phyloP scores from a whole-genome alignment of 1,139 yeast species.

The Candida smagusa region DNA sequence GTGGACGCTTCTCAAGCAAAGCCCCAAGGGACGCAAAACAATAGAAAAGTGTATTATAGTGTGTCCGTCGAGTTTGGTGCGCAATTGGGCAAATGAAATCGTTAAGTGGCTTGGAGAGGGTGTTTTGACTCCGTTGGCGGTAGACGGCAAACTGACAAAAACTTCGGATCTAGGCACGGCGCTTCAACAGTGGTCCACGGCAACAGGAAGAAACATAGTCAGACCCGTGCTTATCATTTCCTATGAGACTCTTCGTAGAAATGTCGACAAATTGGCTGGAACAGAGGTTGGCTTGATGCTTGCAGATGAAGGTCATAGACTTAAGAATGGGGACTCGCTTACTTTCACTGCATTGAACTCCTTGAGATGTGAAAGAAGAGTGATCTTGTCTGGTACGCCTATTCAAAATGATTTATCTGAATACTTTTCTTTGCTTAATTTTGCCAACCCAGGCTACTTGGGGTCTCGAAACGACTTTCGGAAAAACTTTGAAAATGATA shows the following conservation, averaged over 20 bases:
- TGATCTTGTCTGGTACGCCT: slow-evolving; percentile 94
- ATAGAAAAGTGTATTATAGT: slow-evolving; percentile 91
- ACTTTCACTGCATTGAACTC: slow-evolving; percentile 88
- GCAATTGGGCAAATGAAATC: slow-evolving; percentile 97
- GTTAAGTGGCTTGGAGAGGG: slow-evolving; percentile 96
- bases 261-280: slow-evolving; percentile 71
- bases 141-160: slow-evolving; percentile 83
- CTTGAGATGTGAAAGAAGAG: slow-evolving; percentile 80
- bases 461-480: slow-evolving; percentile 85
- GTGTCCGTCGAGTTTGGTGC: slow-evolving; percentile 91
- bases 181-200: slow-evolving; percentile 82
- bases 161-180: slow-evolving; percentile 65
- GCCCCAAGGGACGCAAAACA: slow-evolving; percentile 83
- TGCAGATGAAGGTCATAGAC: slow-evolving; percentile 96
- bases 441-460: slow-evolving; percentile 91
- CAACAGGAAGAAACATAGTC: slow-evolving; percentile 83
- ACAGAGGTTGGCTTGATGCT: slow-evolving; percentile 84
- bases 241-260: slow-evolving; percentile 87
- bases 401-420: slow-evolving; percentile 95
- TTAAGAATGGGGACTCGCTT: slow-evolving; percentile 90
- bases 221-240: slow-evolving; percentile 95
- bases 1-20: slow-evolving; percentile 91
- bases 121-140: slow-evolving; percentile 80
- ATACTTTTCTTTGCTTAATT: slow-evolving; percentile 84
- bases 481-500: slow-evolving; percentile 77